Percentiles rank a stretch among this genome's conserved stretches.
These are phyloP conservation scores for Draba incana DNA, from an alignment of 345 rosid species.

Conservation along the genomic window DNA sequence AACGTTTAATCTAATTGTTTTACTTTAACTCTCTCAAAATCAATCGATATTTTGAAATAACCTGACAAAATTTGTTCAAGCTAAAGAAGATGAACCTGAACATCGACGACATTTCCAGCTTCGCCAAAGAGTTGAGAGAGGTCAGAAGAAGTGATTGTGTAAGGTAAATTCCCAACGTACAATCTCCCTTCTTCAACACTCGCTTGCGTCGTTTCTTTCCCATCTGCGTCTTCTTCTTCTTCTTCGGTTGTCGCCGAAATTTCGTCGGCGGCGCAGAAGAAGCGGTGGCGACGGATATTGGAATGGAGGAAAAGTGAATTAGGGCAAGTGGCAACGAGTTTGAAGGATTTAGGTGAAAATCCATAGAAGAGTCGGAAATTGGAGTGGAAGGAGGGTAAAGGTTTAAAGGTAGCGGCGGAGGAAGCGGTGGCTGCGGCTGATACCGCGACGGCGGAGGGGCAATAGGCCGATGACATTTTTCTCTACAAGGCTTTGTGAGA, in stretches of 20 bases:
- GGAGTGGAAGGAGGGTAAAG: slow-evolving; percentile 22
- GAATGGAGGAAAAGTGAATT: slow-evolving; percentile 38
- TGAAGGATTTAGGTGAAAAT: slow-evolving; percentile 46
- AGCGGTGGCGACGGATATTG: slow-evolving; percentile 39
- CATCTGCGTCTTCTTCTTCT: slow-evolving; percentile 42
- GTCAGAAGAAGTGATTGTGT: slow-evolving; percentile 65
- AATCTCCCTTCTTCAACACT: slow-evolving; percentile 61
- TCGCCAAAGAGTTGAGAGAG: slow-evolving; percentile 64
- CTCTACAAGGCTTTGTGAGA: background rate
- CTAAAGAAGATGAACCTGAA: slow-evolving; percentile 53
- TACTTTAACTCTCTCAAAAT: background rate
- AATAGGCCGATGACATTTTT: slow-evolving; percentile 32
- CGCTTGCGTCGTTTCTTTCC: slow-evolving; percentile 35
- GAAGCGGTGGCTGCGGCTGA: slow-evolving; percentile 26
- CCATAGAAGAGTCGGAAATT: slow-evolving; percentile 39
- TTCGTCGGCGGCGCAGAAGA: slow-evolving; percentile 44
- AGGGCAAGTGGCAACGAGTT: slow-evolving; percentile 43
- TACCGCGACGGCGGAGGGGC: slow-evolving; percentile 36
- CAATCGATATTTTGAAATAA: background rate
- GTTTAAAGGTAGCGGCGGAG: slow-evolving; percentile 8
- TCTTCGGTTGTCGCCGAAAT: background rate
- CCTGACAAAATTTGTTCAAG: background rate
- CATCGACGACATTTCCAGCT: slow-evolving; percentile 73
- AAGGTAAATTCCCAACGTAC: slow-evolving; percentile 86
- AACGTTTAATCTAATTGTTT: background rate